Evolutionary conservation across 1,284 basidiomycete genomes (phyloP), one percentile per base, ranked within the genome.

Genomic region (Cystobasidium pallidum): DNA sequence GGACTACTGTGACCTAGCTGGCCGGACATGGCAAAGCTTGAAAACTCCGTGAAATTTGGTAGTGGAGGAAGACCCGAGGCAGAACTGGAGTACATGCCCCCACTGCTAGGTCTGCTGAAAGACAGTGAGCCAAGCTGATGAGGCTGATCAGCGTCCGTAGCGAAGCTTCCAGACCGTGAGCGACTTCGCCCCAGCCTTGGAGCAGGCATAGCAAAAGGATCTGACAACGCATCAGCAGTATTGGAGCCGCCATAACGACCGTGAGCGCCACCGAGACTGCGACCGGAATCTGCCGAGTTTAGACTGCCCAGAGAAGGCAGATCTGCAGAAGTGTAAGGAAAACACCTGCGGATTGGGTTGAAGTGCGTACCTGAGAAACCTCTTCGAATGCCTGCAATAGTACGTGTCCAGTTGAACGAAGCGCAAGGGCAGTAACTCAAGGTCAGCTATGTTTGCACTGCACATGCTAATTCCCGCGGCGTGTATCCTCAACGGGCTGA

Each of bases 221-320:
- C 65, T 24, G 21, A 36, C 36, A 57, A 36, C 7, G 66, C 52
- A 41, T 67, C 39, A 17, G 66, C 66, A 6, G 62, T 49, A 21
- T 24, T 24, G 28, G 62, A 51, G 17, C 34, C 21, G 36, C 4
- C 17, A 41, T 43, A 43, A 7, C 26, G 59, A 30, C 26, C 41
- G 13, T 21, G 7, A 19, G 10, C 21, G 24, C 21, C 3, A 24
- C 32, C 55, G 17, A 34, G 55, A 58, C 32, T 62, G 45, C 45
- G 26, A 24, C 39, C 59, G 39, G 45, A 28, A 19, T 39, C 39
- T 13, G 8, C n/a, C 13, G 41, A 45, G 59, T 19, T 39, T 10
- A 62, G 26, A 34, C 54, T 57, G 34, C 39, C 21, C n/a, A 43
- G 59, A 49, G 36, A 39, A 43, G 59, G 59, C n/a, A 62, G 21